Conservation (phyloP, 331 rosid genomes). For the Stylosanthes scabra region DNA sequence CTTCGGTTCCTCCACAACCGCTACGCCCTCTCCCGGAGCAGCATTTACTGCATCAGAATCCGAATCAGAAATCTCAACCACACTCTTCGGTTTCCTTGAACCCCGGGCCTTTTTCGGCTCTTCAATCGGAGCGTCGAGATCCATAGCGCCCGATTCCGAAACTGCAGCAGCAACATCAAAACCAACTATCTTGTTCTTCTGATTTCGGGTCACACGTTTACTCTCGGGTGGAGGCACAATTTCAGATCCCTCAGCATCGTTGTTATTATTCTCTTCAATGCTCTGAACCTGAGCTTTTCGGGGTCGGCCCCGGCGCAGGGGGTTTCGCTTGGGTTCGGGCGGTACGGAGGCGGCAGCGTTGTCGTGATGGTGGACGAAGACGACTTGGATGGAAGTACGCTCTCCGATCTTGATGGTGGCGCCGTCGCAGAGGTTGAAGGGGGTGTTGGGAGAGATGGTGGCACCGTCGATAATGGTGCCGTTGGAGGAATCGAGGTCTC, state of each 20-base stretch:
- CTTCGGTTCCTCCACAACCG: background rate
- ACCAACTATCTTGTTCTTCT: background rate
- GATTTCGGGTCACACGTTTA: conserved; percentile 26
- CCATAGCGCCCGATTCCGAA: background rate
- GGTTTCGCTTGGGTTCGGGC: background rate
- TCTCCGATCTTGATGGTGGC: conserved; percentile 74
- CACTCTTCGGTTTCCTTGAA: no score
- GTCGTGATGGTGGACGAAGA: background rate
- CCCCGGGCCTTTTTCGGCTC: background rate
- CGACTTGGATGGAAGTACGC: conserved; percentile 56
- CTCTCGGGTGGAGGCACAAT: conserved; percentile 18
- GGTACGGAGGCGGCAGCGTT: no score
- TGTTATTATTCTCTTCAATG: conserved; percentile 12
- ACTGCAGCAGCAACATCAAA: background rate
- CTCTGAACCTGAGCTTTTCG: conserved; percentile 13
- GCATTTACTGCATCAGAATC: no score
- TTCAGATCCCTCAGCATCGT: conserved; percentile 20
- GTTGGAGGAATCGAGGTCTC: conserved; percentile 79
- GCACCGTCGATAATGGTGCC: conserved; percentile 69
- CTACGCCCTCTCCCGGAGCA: no score
- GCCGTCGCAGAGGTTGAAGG: conserved; percentile 53
- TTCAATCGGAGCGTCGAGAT: conserved; percentile 25
- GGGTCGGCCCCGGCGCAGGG: background rate
- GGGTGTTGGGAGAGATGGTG: conserved; percentile 43
- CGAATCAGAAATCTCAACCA: no score